Evolutionary conservation across 768 basidiomycete species (phyloP).

Genomic region (Arthromyces matolae): DNA sequence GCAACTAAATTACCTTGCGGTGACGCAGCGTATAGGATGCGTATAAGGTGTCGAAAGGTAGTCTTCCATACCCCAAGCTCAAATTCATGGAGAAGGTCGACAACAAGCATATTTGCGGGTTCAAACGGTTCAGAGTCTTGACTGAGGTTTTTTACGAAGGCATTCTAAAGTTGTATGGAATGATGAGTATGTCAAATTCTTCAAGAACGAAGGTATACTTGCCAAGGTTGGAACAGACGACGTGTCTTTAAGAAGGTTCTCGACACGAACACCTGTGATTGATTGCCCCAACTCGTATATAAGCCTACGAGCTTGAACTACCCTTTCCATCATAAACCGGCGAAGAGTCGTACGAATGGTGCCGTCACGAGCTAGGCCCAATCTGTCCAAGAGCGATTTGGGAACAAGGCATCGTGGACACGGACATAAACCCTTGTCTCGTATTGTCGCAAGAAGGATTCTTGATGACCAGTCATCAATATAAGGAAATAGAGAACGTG

Average conservation of each 20-base stretch:
- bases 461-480: background rate
- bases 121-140: conserved; percentile 15
- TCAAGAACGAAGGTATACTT: background rate
- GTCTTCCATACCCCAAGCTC: conserved; percentile 39
- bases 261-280: conserved; percentile 15
- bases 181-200: too few relatives aligned
- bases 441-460: conserved; percentile 31
- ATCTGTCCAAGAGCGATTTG: conserved; percentile 22
- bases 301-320: background rate
- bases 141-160: conserved; percentile 18
- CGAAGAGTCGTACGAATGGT: background rate
- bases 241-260: conserved; percentile 17
- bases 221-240: conserved; percentile 29
- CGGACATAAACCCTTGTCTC: conserved; percentile 33
- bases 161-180: conserved; percentile 18
- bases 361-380: conserved; percentile 27
- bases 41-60: conserved; percentile 33
- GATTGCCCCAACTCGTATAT: background rate
- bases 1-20: conserved; percentile 18
- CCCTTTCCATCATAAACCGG: background rate
- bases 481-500: background rate
- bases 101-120: conserved; percentile 25
- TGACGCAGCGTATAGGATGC: conserved; percentile 26
- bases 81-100: conserved; percentile 36
- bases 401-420: conserved; percentile 34